Percentiles rank a stretch among this genome's conserved stretches.
Evolutionary conservation across 1,284 basidiomycete species (phyloP).

Genomic region (Lignosus rhinocerotis): DNA sequence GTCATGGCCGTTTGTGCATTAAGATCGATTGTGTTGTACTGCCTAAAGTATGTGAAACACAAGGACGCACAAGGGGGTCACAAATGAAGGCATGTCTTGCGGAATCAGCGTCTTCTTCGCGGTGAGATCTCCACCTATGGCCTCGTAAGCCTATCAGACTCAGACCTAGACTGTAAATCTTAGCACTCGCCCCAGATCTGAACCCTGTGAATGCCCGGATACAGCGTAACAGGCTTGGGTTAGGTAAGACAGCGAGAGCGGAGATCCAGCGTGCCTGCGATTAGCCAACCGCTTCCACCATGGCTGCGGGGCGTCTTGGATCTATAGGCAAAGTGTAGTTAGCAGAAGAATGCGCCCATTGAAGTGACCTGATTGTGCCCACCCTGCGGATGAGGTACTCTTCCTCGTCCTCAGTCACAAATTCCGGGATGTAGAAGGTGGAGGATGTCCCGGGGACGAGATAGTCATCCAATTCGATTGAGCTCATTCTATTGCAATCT

Average conservation of each 20-base stretch:
- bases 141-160: not conserved
- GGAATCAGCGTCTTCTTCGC: slow-evolving; percentile 61
- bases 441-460: slow-evolving; percentile 41
- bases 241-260: not conserved
- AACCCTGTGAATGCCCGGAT: slow-evolving; percentile 44
- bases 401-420: slow-evolving; percentile 81
- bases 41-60: no score
- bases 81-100: slow-evolving; percentile 64
- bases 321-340: slow-evolving; percentile 42
- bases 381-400: slow-evolving; percentile 77
- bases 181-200: slow-evolving; percentile 71
- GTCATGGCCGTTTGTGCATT: not conserved
- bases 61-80: slow-evolving; percentile 53
- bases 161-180: not conserved
- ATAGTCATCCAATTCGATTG: slow-evolving; percentile 29
- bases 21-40: not conserved
- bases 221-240: not conserved
- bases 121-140: slow-evolving; percentile 66
- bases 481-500: not conserved
- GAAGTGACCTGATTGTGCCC: not conserved
- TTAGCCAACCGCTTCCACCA: slow-evolving; percentile 87
- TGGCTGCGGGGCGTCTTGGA: slow-evolving; percentile 73
- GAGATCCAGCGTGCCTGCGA: slow-evolving; percentile 53
- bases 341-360: not conserved
- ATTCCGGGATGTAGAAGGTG: slow-evolving; percentile 76